Base-by-base conservation (phyloP, 768 basidiomycete genomes). In the Suillus americanus region DNA sequence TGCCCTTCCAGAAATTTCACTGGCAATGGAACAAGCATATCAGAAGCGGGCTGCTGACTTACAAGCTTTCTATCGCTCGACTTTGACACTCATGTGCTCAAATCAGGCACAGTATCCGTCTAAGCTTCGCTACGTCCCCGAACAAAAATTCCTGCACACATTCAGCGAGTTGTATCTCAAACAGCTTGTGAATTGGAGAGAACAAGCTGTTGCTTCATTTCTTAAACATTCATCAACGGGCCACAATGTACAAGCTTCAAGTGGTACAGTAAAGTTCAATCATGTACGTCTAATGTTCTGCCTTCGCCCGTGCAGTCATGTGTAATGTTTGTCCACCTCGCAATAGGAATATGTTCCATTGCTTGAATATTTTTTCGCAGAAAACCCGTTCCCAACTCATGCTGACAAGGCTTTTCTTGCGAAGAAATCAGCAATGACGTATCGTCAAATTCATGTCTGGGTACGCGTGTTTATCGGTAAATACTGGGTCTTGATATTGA, bases 391-490 rank as follows among this genome's bases (percentile, higher is more conserved):
- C 38, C 85, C 85, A 0, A 79, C 80, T 0, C 71, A 72, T 0
- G 71, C 73, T 0, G 85, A 87, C 60, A 79, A 80, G 0, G 57
- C 45, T 0, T 60, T 74, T 0, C 71, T 87, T 0, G 86, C 86
- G 0, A 63, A 72, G 23, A 81, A 82, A 56, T 78, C 82, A 0
- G 67, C 69, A 38, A 85, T 86, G 84, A 70, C 79, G 0, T 69
- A 69, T 0, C 66, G 80, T 1, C 85, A 87, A 64, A 84, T 87
- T 6, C 82, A 84, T 68, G 82, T 85, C 60, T 87, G 86, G 86
- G 85, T 85, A 65, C 1, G 78, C 51, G 14, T 46, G 40, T 35
- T 20, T 57, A n/a, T 46, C 25, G 10, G 28, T 33, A 20, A 46
- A 3, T 23, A 43, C 14, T 46, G 2, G 9, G 5, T 28, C 3